Conservation (phyloP, 2,329 filamentous ascomycete genomes). For the Monilinia laxa region DNA sequence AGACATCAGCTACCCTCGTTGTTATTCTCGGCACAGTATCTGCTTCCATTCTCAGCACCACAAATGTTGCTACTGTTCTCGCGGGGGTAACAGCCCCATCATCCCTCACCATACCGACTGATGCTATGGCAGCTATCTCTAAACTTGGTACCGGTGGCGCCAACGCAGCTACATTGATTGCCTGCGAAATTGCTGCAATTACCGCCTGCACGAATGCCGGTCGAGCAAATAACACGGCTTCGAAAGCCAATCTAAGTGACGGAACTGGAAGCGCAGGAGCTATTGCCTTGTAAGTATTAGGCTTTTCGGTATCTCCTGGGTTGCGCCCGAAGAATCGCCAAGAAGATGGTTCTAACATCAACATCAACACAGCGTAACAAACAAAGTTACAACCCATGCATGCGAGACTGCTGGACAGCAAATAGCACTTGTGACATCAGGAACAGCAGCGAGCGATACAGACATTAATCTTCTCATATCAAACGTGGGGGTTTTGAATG, state of each 20-base stretch:
- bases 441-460: conserved; percentile 28
- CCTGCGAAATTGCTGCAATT: conserved; percentile 30
- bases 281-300: conserved; percentile 30
- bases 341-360: not conserved
- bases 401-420: conserved; percentile 31
- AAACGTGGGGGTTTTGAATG: conserved; percentile 34
- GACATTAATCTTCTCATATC: conserved; percentile 32
- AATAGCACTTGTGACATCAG: conserved; percentile 24
- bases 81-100: conserved; percentile 27
- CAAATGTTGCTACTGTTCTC: conserved; percentile 32
- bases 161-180: conserved; percentile 25
- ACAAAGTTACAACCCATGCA: conserved; percentile 32
- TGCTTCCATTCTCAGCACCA: conserved; percentile 31
- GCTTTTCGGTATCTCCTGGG: not conserved
- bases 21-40: conserved; percentile 25
- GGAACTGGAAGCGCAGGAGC: conserved; percentile 29
- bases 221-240: conserved; percentile 31
- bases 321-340: not conserved
- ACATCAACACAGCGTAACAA: conserved; percentile 27
- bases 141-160: conserved; percentile 33
- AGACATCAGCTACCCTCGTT: conserved; percentile 23
- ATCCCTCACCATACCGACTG: conserved; percentile 29
- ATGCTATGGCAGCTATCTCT: conserved; percentile 32
- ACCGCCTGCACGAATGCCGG: conserved; percentile 26
- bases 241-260: conserved; percentile 27